Percentiles rank a stretch among this genome's conserved stretches.
These are phyloP conservation scores for Acanthamoeba lenticulata DNA, from an alignment of 208 protist species.

Conservation along the genomic window DNA sequence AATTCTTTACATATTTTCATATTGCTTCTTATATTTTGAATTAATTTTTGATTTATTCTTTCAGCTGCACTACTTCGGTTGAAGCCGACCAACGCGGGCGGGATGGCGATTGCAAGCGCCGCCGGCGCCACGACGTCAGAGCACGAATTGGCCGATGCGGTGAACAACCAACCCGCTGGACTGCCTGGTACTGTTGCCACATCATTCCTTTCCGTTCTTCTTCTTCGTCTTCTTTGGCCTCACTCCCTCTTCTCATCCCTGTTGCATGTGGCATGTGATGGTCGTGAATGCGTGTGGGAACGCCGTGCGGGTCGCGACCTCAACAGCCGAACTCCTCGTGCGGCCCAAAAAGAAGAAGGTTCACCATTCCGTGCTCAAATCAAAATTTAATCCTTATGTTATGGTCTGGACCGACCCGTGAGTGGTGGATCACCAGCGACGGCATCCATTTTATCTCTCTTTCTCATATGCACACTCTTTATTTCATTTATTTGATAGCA, in stretches of 20 bases:
- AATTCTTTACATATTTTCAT: background rate
- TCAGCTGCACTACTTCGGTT: background rate
- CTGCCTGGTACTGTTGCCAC: background rate
- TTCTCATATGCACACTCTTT: background rate
- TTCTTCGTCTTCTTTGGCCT: background rate
- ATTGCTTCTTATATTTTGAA: background rate
- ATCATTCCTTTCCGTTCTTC: background rate
- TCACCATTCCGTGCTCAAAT: background rate
- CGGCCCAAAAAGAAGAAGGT: constrained; percentile 34
- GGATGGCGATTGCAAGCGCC: background rate
- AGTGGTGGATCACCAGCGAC: too few relatives aligned
- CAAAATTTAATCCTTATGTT: background rate
- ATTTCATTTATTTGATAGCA: too few relatives aligned
- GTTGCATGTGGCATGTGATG: too few relatives aligned
- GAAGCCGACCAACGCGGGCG: background rate
- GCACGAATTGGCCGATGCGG: background rate
- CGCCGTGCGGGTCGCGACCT: too few relatives aligned
- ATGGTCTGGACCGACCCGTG: too few relatives aligned
- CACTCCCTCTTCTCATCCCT: background rate
- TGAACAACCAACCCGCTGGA: background rate
- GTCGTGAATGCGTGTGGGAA: too few relatives aligned
- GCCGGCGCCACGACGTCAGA: background rate
- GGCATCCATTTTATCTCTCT: background rate
- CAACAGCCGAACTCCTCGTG: background rate
- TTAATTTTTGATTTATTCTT: constrained; percentile 3